Evolutionary conservation across 2,329 filamentous ascomycete species (phyloP).

Genomic region (Fusarium dlaminii): DNA sequence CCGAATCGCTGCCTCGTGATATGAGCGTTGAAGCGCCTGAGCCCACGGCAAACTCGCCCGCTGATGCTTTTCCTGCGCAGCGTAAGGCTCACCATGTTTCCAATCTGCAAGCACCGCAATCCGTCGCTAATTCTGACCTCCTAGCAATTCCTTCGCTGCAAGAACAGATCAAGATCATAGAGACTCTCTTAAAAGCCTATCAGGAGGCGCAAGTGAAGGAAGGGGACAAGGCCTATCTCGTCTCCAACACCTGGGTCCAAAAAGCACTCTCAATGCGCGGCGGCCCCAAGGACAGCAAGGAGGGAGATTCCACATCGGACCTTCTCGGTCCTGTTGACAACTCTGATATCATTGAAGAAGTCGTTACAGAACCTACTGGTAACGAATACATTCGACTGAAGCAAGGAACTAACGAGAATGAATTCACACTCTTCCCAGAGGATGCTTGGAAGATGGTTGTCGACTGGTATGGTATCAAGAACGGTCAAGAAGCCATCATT

Average conservation of each 20-base stretch:
- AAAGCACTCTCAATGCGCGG: constrained; percentile 74
- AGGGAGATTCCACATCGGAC: constrained; percentile 68
- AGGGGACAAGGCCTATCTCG: constrained; percentile 78
- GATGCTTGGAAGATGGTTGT: constrained; percentile 84
- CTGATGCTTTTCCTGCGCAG: constrained; percentile 32
- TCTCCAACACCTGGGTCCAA: constrained; percentile 82
- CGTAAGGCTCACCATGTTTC: constrained; percentile 38
- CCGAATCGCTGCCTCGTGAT: constrained; percentile 45
- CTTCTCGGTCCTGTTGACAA: constrained; percentile 86
- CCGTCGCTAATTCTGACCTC: constrained; percentile 21
- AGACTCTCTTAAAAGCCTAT: constrained; percentile 65
- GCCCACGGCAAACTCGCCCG: constrained; percentile 30
- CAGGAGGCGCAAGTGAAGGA: constrained; percentile 67
- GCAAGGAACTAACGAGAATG: constrained; percentile 71
- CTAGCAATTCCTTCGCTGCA: constrained; percentile 51
- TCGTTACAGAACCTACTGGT: constrained; percentile 60
- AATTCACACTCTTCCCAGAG: constrained; percentile 80
- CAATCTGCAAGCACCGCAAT: neutral
- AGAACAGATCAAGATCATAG: constrained; percentile 78
- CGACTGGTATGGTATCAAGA: constrained; percentile 81
- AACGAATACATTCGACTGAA: constrained; percentile 77
- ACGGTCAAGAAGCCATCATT: constrained; percentile 75
- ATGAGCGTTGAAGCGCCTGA: constrained; percentile 55
- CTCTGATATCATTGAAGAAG: constrained; percentile 77
- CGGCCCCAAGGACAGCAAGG: constrained; percentile 63